A percentile compares a stretch with the other conserved stretches of the same genome.
Evolutionary conservation across 495 filamentous ascomycete genomes (phyloP).

Genomic region (Parathielavia hyrcaniae): DNA sequence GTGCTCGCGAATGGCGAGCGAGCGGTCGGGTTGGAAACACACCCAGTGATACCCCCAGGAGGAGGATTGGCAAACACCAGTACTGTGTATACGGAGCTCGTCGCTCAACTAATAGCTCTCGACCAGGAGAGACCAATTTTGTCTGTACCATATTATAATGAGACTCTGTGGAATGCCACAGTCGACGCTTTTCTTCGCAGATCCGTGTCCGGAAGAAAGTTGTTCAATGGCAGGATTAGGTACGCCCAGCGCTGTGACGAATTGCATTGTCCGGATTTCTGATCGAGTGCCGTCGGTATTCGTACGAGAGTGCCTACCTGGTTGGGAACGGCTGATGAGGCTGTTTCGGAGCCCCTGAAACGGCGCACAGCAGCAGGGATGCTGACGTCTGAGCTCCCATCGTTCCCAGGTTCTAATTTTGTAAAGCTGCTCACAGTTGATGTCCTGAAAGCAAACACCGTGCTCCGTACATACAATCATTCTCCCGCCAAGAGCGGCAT

Average conservation of each 20-base stretch:
- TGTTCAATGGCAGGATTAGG: not conserved
- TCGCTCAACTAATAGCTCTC: slow-evolving; percentile 8
- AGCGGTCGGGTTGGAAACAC: not conserved
- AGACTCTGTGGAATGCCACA: slow-evolving; percentile 10
- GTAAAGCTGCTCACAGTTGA: slow-evolving; percentile 4
- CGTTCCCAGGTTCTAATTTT: not conserved
- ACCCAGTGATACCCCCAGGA: slow-evolving; percentile 4
- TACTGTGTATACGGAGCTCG: slow-evolving; percentile 1
- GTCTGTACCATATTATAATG: slow-evolving; percentile 10
- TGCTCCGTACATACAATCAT: not conserved
- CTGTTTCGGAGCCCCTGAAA: slow-evolving; percentile 6
- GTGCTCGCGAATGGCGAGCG: not conserved
- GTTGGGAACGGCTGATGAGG: not conserved
- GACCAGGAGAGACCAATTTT: not conserved
- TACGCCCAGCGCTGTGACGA: not conserved
- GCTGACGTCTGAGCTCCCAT: not conserved
- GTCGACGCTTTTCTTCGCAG: not conserved
- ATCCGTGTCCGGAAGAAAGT: not conserved
- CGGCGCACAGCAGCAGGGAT: not conserved
- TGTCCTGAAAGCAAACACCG: not conserved
- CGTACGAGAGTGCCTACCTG: slow-evolving; percentile 1
- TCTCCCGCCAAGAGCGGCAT: not conserved
- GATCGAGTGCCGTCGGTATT: not conserved
- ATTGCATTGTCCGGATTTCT: not conserved
- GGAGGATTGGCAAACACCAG: slow-evolving; percentile 10